Conservation (phyloP, 1,284 basidiomycete genomes). For the Leccinum laetum region DNA sequence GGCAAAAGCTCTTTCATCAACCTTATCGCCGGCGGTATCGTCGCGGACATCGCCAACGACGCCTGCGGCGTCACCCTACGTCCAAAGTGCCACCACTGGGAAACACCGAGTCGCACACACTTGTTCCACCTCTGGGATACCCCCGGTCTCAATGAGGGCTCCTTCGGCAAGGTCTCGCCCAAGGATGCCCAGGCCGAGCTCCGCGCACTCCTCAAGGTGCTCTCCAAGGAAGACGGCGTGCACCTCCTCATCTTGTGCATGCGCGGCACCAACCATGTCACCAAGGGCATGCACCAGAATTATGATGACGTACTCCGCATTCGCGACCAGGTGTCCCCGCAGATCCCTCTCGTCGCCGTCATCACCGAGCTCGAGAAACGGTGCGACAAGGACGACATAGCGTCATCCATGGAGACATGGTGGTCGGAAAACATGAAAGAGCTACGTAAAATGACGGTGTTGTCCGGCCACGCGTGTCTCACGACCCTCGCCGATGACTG, state of each 20-base stretch:
- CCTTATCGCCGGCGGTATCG: slow-evolving; percentile 17
- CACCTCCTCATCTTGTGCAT: slow-evolving; percentile 32
- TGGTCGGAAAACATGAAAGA: slow-evolving; percentile 14
- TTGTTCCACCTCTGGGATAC: slow-evolving; percentile 31
- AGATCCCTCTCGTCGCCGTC: slow-evolving; percentile 27
- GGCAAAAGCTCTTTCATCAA: slow-evolving; percentile 32
- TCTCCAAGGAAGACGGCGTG: slow-evolving; percentile 25
- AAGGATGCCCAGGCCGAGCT: slow-evolving; percentile 21
- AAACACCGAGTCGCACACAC: slow-evolving; percentile 15
- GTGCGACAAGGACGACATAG: slow-evolving; percentile 12
- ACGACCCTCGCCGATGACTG: slow-evolving; percentile 25
- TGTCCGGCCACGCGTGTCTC: slow-evolving; percentile 24
- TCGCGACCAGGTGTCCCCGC: slow-evolving; percentile 22
- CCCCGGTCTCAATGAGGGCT: slow-evolving; percentile 28
- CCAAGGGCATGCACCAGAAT: slow-evolving; percentile 23
- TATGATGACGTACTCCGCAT: slow-evolving; percentile 22
- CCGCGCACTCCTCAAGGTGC: slow-evolving; percentile 24
- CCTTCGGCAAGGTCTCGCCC: slow-evolving; percentile 24
- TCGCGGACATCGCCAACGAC: slow-evolving; percentile 23
- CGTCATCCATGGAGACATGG: slow-evolving; percentile 26
- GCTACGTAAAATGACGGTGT: slow-evolving; percentile 15
- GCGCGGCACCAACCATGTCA: slow-evolving; percentile 22
- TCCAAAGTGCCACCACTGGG: slow-evolving; percentile 14
- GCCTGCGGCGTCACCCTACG: slow-evolving; percentile 24
- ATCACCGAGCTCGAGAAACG: slow-evolving; percentile 28